Conservation (phyloP, 495 filamentous ascomycete genomes). For the Tuber calosporum region DNA sequence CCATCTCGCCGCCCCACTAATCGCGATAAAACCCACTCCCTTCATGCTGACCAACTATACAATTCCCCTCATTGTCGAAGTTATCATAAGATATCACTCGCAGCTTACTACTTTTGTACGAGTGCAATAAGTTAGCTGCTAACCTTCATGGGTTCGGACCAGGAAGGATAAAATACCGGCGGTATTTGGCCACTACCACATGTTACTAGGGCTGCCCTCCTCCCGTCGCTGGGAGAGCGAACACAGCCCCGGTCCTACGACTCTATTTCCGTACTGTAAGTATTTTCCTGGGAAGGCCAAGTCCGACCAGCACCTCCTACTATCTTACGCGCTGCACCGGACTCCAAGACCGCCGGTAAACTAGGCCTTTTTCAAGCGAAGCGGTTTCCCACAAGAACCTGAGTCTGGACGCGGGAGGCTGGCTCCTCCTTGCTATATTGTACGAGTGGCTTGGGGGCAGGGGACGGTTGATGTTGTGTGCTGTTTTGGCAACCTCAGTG, state of each 20-base stretch:
- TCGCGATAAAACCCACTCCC: background rate
- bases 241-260: background rate
- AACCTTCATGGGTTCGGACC: background rate
- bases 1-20: background rate
- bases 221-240: background rate
- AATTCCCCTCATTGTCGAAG: background rate
- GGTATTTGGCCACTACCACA: background rate
- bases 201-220: background rate
- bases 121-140: background rate
- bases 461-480: background rate
- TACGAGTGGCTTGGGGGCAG: background rate
- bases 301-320: background rate
- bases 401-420: background rate
- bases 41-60: background rate
- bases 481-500: background rate
- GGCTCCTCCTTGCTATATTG: background rate
- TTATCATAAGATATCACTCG: background rate
- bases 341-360: background rate
- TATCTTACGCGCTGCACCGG: background rate
- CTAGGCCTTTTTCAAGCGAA: background rate
- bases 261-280: background rate
- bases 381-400: background rate
- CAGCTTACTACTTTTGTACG: background rate
- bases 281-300: background rate
- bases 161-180: background rate